Percentiles rank a stretch among this genome's conserved stretches.
These are phyloP conservation scores for Pythium dissotocum DNA, from an alignment of 352 stramenopile genomes.

Conservation along the genomic window DNA sequence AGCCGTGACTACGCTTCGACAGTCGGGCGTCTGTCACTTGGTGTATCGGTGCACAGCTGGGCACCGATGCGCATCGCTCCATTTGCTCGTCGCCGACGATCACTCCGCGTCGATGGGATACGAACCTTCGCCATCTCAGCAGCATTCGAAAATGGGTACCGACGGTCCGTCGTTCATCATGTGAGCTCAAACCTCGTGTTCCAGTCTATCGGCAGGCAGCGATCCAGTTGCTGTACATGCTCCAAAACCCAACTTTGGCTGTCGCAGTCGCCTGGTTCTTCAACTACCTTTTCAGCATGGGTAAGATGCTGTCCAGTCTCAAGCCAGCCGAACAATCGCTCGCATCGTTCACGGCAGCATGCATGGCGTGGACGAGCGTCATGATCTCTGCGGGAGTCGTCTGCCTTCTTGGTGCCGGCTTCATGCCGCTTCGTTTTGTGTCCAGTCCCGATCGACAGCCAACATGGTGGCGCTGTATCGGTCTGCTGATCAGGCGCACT, in stretches of 20 bases:
- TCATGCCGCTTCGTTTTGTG: background rate
- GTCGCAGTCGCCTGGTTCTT: constrained; percentile 1
- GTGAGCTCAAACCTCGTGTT: too few species aligned
- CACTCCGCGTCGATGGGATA: too few species aligned
- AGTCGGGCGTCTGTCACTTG: too few species aligned
- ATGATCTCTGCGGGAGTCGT: background rate
- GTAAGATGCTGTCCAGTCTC: background rate
- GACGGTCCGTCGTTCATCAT: too few species aligned
- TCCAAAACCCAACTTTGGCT: background rate
- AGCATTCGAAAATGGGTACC: too few species aligned
- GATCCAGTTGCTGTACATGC: background rate
- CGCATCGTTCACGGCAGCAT: background rate
- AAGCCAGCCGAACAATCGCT: background rate
- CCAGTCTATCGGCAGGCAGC: constrained; percentile 3
- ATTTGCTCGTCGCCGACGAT: background rate
- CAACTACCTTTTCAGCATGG: background rate
- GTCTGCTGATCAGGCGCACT: background rate
- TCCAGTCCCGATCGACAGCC: background rate
- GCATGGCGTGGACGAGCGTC: background rate
- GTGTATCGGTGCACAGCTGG: too few species aligned
- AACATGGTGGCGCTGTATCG: constrained; percentile 6
- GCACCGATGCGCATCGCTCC: background rate
- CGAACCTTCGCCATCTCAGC: too few species aligned
- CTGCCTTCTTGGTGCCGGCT: background rate
- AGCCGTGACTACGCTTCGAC: too few species aligned